phyloP scores from a whole-genome alignment of 805 yeast genomes.

The Torulaspora maleeae region DNA sequence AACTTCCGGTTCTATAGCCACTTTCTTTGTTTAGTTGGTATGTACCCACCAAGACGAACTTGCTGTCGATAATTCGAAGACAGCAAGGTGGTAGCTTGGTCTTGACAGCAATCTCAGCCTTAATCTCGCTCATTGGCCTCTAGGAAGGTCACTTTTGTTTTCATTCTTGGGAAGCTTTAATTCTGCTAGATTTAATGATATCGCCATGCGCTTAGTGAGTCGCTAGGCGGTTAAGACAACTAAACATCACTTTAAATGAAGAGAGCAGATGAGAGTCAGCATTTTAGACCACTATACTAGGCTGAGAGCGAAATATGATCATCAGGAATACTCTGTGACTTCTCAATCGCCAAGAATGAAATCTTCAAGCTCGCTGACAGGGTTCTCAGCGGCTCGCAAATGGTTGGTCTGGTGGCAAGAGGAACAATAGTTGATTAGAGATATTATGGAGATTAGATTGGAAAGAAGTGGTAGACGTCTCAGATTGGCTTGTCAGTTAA shows the following conservation, averaged over 20 bases:
- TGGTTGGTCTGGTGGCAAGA: no score
- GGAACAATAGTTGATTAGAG: no score
- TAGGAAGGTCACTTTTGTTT: not conserved
- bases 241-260: not conserved
- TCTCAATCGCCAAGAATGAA: no score
- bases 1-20: conserved; percentile 59
- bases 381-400: no score
- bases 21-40: conserved; percentile 62
- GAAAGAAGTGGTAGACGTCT: no score
- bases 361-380: no score
- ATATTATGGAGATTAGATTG: no score
- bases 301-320: not conserved
- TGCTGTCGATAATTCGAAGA: conserved; percentile 49
- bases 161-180: not conserved
- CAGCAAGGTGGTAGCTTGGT: conserved; percentile 82
- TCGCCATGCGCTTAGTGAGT: not conserved
- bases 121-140: conserved; percentile 18
- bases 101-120: conserved; percentile 24
- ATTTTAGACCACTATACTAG: not conserved
- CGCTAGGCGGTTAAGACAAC: not conserved
- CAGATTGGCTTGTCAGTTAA: no score
- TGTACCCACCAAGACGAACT: conserved; percentile 65
- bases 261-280: not conserved
- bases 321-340: no score
- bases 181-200: not conserved